Conservation (phyloP, 2,329 filamentous ascomycete genomes). For the Sarocladium brachiariae region DNA sequence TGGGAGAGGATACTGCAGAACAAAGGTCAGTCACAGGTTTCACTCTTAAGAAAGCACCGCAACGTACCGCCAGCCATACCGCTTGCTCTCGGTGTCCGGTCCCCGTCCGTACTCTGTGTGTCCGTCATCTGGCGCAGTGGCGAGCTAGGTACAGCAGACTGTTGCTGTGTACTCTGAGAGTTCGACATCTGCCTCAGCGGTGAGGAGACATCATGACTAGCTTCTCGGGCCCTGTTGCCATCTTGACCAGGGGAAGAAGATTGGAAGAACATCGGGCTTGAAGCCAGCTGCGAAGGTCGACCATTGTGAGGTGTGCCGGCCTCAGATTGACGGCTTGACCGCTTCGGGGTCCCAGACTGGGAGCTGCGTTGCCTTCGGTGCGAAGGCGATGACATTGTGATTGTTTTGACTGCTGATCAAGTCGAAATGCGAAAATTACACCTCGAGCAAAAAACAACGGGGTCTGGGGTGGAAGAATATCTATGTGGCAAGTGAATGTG, state of each 20-base stretch:
- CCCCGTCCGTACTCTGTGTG: conserved; percentile 46
- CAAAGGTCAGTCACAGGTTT: conserved; percentile 10
- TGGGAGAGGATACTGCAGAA: conserved; percentile 75
- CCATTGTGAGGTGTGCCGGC: conserved; percentile 37
- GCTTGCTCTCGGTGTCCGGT: conserved; percentile 65
- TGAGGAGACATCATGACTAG: conserved; percentile 38
- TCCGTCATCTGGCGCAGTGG: conserved; percentile 53
- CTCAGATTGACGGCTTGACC: conserved; percentile 32
- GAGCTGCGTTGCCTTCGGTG: conserved; percentile 46
- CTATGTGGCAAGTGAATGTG: conserved; percentile 6
- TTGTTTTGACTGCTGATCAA: background rate
- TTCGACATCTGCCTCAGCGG: conserved; percentile 51
- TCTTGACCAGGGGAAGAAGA: conserved; percentile 30
- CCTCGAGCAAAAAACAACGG: background rate
- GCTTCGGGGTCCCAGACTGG: conserved; percentile 38
- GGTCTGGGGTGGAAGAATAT: conserved; percentile 2
- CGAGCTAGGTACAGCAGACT: conserved; percentile 44
- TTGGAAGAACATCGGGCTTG: conserved; percentile 76
- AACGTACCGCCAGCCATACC: conserved; percentile 56
- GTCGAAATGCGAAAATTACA: background rate
- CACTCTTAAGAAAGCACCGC: background rate
- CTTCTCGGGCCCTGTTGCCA: conserved; percentile 14
- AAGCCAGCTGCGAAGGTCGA: conserved; percentile 45
- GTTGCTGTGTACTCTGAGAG: conserved; percentile 43
- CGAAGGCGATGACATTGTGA: conserved; percentile 35